These are phyloP conservation scores for Ustanciosporium gigantosporum DNA, from an alignment of 1,284 basidiomycete genomes.

Conservation along the genomic window DNA sequence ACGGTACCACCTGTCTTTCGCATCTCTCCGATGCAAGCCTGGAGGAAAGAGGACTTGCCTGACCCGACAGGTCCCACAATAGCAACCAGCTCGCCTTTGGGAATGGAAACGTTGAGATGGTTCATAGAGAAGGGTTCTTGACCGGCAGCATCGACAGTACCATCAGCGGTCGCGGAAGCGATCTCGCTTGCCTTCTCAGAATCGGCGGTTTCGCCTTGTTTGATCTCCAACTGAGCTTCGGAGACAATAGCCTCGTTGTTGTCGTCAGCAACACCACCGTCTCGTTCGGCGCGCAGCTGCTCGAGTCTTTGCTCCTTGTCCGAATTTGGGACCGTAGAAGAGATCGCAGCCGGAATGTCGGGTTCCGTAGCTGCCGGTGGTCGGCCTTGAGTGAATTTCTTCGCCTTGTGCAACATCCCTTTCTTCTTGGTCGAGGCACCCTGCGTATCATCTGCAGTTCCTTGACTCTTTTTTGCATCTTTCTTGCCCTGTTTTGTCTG, in stretches of 20 bases:
- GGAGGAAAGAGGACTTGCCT: constrained; percentile 55
- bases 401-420: constrained; percentile 28
- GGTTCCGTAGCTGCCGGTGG: constrained; percentile 20
- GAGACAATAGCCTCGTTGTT: constrained; percentile 19
- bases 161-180: constrained; percentile 2
- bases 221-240: constrained; percentile 21
- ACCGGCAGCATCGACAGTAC: constrained; percentile 5
- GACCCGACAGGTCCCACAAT: constrained; percentile 59
- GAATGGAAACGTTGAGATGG: constrained; percentile 37
- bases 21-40: constrained; percentile 59
- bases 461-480: not conserved
- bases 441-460: not conserved
- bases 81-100: constrained; percentile 45
- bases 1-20: constrained; percentile 41
- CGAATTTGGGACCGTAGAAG: constrained; percentile 11
- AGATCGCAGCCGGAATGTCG: constrained; percentile 15
- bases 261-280: constrained; percentile 10
- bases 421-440: not conserved
- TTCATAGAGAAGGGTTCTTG: constrained; percentile 48
- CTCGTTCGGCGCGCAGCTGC: constrained; percentile 31
- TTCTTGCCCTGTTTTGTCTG: constrained; percentile 9
- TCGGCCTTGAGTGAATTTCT: constrained; percentile 18
- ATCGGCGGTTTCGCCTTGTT: constrained; percentile 8
- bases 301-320: constrained; percentile 21
- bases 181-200: not conserved